Evolutionary conservation across 1,284 basidiomycete species (phyloP), one percentile per base, ranked within the genome.

Genomic region (Austroboletus novae-zelandiae): DNA sequence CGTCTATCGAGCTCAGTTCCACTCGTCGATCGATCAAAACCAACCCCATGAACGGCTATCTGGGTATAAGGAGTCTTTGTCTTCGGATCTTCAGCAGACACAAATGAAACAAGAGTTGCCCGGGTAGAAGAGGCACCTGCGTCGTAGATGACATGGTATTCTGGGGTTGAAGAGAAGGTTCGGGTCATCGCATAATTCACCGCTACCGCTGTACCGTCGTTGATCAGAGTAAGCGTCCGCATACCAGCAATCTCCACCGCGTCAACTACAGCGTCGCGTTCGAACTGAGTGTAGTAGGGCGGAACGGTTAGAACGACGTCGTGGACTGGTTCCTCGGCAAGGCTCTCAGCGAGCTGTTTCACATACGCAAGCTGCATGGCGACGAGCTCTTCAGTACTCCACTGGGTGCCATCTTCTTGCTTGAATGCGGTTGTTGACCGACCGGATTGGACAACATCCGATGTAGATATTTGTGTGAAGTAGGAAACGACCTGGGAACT

Each of bases 171-270:
- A 1, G 86, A 73, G 76, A 99, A 99, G 1, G 81, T 80, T 34
- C 95, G 82, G 2, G 93, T 94, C 91, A 98, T 97, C 35, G 95
- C 96, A 64, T 93, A 99, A 75, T 97, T 97, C 58, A 98, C 79
- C 9, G 91, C 94, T 27, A 94, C 86, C 7, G 92, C 93, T 0
- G 92, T 89, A 39, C 95, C 95, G 65, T 99, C 97, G 59, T 94
- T 91, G 53, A 99, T 83, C 54, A 99, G 77, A 0, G 89, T 84
- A 25, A 96, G 73, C 3, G 90, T 88, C 17, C 82, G 82, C 53
- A 99, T 73, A 1, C 95, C 96, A 18, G 94, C 85, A 44, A 98
- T 83, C 64, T 94, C 91, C 39, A 94, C 82, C 3, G 96, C 91
- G 69, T 99, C 96, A 31, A 87, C 80, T 51, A 97, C 81, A 20